Percentiles rank a stretch among this genome's conserved stretches.
These are phyloP conservation scores for Solanum aculeatissimum DNA, from an alignment of 305 asterid species.

Conservation along the genomic window DNA sequence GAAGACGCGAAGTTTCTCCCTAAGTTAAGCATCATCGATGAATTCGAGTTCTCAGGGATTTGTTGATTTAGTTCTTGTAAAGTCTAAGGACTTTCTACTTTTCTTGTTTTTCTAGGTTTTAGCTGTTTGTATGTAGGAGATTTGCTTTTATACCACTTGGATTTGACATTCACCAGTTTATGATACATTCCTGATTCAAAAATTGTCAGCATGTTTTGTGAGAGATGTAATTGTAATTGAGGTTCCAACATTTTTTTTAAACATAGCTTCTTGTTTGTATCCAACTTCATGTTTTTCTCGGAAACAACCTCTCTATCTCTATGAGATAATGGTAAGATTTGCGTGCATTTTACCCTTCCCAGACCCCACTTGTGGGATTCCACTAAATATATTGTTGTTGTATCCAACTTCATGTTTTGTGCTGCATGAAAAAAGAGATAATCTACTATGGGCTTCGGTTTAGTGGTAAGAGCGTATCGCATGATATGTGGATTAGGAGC, in stretches of 20 bases:
- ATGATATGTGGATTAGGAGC: not conserved
- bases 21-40: not conserved
- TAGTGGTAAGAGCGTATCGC: not conserved
- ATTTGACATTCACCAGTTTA: not conserved
- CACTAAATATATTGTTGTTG: not conserved
- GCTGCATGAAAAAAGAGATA: not conserved
- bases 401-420: not conserved
- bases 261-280: not conserved
- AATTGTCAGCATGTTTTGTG: not conserved
- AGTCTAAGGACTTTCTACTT: not conserved
- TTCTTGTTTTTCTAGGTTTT: not conserved
- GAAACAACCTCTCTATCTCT: too few relatives aligned
- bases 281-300: not conserved
- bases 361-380: too few relatives aligned
- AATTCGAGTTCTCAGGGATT: not conserved
- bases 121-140: not conserved
- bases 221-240: not conserved
- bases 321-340: too few relatives aligned
- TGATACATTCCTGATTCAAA: not conserved
- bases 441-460: not conserved
- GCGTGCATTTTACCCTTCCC: too few relatives aligned
- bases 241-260: not conserved
- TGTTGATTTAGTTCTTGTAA: slow-evolving; percentile 2
- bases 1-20: not conserved
- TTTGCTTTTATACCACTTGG: slow-evolving; percentile 1